Evolutionary conservation across 306 rosid species (phyloP), one percentile per base, ranked within the genome.

Genomic region (Casuarina glauca): DNA sequence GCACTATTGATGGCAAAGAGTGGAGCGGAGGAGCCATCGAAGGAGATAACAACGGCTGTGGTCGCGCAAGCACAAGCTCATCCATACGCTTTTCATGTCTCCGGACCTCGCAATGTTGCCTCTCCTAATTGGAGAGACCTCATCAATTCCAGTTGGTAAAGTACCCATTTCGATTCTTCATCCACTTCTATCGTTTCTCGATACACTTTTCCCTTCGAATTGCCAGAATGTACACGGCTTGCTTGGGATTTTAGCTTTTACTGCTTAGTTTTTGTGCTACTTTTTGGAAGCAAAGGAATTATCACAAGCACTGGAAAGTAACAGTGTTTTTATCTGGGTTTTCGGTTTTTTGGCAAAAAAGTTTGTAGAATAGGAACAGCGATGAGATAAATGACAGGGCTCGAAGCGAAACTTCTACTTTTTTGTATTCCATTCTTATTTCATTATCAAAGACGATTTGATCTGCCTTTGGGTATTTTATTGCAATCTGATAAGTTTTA

Each of bases 91-190:
- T 95, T 95, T 76, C 96, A 92, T 78, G 97, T 92, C 35, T 95
- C 97, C 76, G 97, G 98, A 10, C 98, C 98, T 79, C 91, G 98
- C 38, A 91, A 92, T 36, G 79, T 92, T 32, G 49, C 85, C 52
- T 15, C 91, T 51, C 97, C 92, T n/a, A 92, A 86, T 81, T 95
- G 97, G 97, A 88, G 86, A 84, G 96, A 95, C 63, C 91, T 92
- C 32, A 75, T 95, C 70, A 83, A 19, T 75, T 95, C 98, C 1
- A 92, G 93, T 60, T 92, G 98, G 98, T 94, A 17, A 26, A 87
- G 84, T 86, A 57, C 58, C 79, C 88, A 60, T 77, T 69, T 87
- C 81, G 43, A 41, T 68, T 76, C 70, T 44, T 13, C 46, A 4
- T 76, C 39, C 45, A 20, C 13, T 82, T 8, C 48, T 3, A 9